Evolutionary conservation across 2,329 filamentous ascomycete species (phyloP).

Genomic region (Aspergillus pseudotamarii): DNA sequence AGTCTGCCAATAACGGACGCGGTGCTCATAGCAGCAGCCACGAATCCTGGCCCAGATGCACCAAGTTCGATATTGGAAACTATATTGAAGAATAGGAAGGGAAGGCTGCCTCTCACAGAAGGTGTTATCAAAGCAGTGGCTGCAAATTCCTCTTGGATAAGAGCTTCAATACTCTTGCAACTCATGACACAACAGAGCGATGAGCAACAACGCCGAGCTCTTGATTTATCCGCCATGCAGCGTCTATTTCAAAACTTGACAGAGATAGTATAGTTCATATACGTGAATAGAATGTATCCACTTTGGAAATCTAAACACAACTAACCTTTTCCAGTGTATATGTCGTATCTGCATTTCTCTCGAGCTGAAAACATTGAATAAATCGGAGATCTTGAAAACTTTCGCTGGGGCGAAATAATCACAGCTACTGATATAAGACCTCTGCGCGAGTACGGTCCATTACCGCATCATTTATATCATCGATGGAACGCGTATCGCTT

Average conservation of each 20-base stretch:
- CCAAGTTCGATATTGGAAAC: neutral
- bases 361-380: too few species aligned
- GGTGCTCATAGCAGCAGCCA: neutral
- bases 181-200: rapidly evolving
- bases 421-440: too few species aligned
- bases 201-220: neutral
- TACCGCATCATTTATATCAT: too few species aligned
- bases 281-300: too few species aligned
- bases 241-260: neutral
- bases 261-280: too few species aligned
- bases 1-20: neutral
- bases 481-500: too few species aligned
- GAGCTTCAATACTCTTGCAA: neutral
- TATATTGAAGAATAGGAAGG: neutral
- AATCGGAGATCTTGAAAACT: too few species aligned
- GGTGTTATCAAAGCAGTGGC: neutral
- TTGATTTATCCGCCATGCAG: neutral
- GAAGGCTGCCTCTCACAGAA: neutral
- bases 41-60: neutral
- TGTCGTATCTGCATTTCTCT: too few species aligned
- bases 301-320: too few species aligned
- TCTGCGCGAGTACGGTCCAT: too few species aligned
- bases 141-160: neutral
- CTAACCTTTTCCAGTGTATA: too few species aligned
- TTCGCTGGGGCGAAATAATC: too few species aligned